phyloP scores from a whole-genome alignment of 2,329 filamentous ascomycete genomes.

The Niveomyces coronatus region DNA sequence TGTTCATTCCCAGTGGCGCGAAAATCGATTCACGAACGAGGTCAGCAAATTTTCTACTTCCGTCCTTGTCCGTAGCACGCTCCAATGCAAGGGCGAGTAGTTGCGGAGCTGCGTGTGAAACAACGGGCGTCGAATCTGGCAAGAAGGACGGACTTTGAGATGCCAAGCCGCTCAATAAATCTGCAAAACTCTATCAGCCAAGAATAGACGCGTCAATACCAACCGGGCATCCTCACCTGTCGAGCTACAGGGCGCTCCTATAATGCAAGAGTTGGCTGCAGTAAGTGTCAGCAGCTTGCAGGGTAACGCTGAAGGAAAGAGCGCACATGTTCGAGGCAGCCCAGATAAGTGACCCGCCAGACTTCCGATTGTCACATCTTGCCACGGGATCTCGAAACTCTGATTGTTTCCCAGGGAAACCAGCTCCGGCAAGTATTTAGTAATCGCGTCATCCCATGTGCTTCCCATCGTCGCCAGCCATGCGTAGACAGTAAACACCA shows the following conservation, averaged over 20 bases:
- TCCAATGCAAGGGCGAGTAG: constrained; percentile 16
- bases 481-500: constrained; percentile 23
- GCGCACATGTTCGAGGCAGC: constrained; percentile 14
- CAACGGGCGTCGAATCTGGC: constrained; percentile 16
- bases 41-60: not conserved
- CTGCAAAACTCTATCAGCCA: not conserved
- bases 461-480: constrained; percentile 22
- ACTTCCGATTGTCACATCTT: constrained; percentile 15
- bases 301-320: no score
- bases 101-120: constrained; percentile 18
- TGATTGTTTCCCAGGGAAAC: not conserved
- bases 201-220: not conserved
- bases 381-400: constrained; percentile 13
- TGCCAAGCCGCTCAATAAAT: constrained; percentile 12
- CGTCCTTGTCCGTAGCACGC: not conserved
- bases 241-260: constrained; percentile 11
- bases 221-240: not conserved
- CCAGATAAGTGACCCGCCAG: constrained; percentile 17
- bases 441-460: constrained; percentile 19
- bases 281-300: not conserved
- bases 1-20: constrained; percentile 13
- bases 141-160: constrained; percentile 12
- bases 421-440: constrained; percentile 19
- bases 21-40: constrained; percentile 10
- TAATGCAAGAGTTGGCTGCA: constrained; percentile 10